These are phyloP conservation scores for Camelina sativa DNA, from an alignment of 345 rosid genomes.

Conservation along the genomic window DNA sequence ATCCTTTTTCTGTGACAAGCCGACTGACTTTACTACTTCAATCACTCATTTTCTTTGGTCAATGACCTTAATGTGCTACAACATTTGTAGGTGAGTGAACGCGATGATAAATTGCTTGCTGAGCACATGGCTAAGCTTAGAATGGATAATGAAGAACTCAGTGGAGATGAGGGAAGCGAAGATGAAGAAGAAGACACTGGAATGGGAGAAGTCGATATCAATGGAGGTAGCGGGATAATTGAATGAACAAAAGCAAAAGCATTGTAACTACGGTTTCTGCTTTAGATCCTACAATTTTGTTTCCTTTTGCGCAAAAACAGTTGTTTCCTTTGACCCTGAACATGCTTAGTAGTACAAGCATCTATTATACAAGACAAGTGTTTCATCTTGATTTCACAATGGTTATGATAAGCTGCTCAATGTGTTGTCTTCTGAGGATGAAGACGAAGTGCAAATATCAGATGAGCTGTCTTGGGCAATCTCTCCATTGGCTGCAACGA, in stretches of 20 bases:
- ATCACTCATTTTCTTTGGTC: background rate
- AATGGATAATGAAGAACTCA: constrained; percentile 73
- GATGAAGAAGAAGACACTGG: constrained; percentile 87
- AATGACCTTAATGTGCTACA: background rate
- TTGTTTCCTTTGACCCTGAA: constrained; percentile 17
- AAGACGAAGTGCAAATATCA: constrained; percentile 49
- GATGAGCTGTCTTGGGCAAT: constrained; percentile 52
- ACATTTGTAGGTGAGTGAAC: constrained; percentile 76
- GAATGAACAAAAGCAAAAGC: constrained; percentile 50
- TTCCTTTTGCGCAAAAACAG: background rate
- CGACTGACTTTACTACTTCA: background rate
- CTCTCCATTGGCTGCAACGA: constrained; percentile 51
- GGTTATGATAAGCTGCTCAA: constrained; percentile 15
- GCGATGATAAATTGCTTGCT: constrained; percentile 84
- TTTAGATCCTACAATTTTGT: constrained; percentile 21
- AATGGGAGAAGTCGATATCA: constrained; percentile 83
- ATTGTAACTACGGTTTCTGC: background rate
- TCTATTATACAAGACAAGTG: constrained; percentile 19
- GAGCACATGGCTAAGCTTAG: constrained; percentile 89
- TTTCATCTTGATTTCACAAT: constrained; percentile 17
- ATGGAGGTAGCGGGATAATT: constrained; percentile 53
- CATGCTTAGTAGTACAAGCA: constrained; percentile 30
- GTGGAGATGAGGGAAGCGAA: constrained; percentile 91
- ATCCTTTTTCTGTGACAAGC: constrained; percentile 15
- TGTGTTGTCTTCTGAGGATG: constrained; percentile 11